Percentiles rank a stretch among this genome's conserved stretches.
These are phyloP conservation scores for Pseudopithomyces chartarum DNA, from an alignment of 2,329 filamentous ascomycete species.

Conservation along the genomic window DNA sequence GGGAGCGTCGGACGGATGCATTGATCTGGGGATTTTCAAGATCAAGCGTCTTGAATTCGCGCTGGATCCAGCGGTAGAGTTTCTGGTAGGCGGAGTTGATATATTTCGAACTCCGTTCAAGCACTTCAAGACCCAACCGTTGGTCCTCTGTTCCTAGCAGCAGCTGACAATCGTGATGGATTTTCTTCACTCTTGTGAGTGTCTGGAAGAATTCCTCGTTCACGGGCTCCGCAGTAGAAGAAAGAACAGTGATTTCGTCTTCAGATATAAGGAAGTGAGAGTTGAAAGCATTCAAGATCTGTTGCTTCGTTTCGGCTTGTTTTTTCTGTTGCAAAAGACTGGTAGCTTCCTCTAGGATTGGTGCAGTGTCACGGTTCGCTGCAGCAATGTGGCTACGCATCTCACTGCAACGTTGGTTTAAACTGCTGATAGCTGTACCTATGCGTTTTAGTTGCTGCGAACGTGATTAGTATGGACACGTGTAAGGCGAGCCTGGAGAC, in stretches of 20 bases:
- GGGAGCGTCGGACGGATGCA: slow-evolving; percentile 77
- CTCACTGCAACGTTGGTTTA: slow-evolving; percentile 79
- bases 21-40: slow-evolving; percentile 94
- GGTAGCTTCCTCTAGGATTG: slow-evolving; percentile 77
- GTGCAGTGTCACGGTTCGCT: slow-evolving; percentile 75
- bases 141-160: slow-evolving; percentile 90
- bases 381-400: slow-evolving; percentile 78
- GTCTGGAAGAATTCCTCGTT: slow-evolving; percentile 83
- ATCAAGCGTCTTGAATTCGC: slow-evolving; percentile 89
- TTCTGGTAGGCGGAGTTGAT: slow-evolving; percentile 93
- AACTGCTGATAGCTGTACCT: slow-evolving; percentile 73
- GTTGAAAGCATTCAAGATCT: slow-evolving; percentile 76
- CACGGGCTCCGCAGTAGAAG: slow-evolving; percentile 78
- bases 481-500: not conserved
- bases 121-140: slow-evolving; percentile 82
- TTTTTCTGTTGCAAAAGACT: slow-evolving; percentile 73
- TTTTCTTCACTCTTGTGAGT: slow-evolving; percentile 79
- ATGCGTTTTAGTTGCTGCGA: slow-evolving; percentile 83
- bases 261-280: slow-evolving; percentile 85
- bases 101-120: slow-evolving; percentile 86
- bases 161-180: slow-evolving; percentile 86
- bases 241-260: slow-evolving; percentile 76
- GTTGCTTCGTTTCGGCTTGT: slow-evolving; percentile 79
- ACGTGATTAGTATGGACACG: slow-evolving; percentile 27
- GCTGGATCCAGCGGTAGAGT: slow-evolving; percentile 92